Base-by-base conservation (phyloP, 805 yeast genomes). In the Metschnikowia proteae region DNA sequence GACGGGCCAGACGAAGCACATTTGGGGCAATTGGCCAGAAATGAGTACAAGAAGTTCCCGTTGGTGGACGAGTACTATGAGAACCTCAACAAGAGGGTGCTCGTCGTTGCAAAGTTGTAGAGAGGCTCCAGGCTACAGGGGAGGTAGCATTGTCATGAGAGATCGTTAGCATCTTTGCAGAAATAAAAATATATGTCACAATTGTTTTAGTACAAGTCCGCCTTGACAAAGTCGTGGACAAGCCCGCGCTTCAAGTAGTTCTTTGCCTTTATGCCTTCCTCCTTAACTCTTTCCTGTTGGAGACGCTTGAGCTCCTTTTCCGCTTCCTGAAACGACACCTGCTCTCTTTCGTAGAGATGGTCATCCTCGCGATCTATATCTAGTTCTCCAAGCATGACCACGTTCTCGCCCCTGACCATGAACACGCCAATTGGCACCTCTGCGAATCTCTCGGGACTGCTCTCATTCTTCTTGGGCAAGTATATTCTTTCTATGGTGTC, bases 391-490 rank as follows among this genome's bases (percentile, higher is more conserved):
- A 94, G 66, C 82, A 91, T 80, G 7, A 91, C 94, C 6, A 94
- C 94, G 60, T 92, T 92, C 66, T 94, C 99, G 53, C 99, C 99
- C 68, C 99, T 85, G 36, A 94, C 84, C 71, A 94, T 79, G 63
- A 83, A 84, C 44, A 88, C 87, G 7, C 96, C 97, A 46, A 86
- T 78, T 44, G 75, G 75, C n/a, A 71, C 73, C 64, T 92, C 96
- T 6, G 87, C 96, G 62, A 83, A 92, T 53, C 78, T 62, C 36
- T 70, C 72, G 3, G 65, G 66, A 8, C 53, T 52, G 41, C 71
- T 68, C 11, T 75, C 80, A 13, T 75, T 64, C 17, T 55, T 61
- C 26, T 61, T 61, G 23, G 64, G 66, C 55, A 85, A 73, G 63
- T 87, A 87, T 58, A 90, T 81, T 66, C 97, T 80, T 66, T 94